A percentile compares a stretch with the other conserved stretches of the same genome.
Conservation (phyloP, 2,329 filamentous ascomycete species). For the Beauveria brongniartii region DNA sequence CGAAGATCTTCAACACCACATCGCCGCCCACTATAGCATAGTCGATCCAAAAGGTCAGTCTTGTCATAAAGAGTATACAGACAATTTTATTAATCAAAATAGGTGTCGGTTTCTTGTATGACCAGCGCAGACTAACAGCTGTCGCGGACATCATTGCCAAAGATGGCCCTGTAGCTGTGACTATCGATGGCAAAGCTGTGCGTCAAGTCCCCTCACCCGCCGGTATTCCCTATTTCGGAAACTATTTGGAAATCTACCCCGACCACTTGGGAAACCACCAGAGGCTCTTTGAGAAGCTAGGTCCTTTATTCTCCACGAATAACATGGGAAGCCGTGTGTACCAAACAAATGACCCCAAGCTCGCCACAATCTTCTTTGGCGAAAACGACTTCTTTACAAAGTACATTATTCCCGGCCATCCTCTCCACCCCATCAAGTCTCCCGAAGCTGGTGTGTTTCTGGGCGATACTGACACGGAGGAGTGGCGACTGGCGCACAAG, state of each 20-base stretch:
- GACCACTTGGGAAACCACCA: constrained; percentile 51
- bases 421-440: constrained; percentile 35
- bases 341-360: constrained; percentile 40
- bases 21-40: constrained; percentile 35
- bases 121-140: constrained; percentile 21
- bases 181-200: constrained; percentile 40
- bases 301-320: constrained; percentile 41
- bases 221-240: constrained; percentile 42
- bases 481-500: constrained; percentile 48
- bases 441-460: constrained; percentile 35
- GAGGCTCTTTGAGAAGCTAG: constrained; percentile 44
- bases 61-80: neutral
- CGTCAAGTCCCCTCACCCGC: constrained; percentile 42
- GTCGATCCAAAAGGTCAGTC: constrained; percentile 31
- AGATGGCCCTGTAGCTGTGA: constrained; percentile 30
- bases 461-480: constrained; percentile 41
- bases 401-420: constrained; percentile 40
- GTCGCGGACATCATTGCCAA: constrained; percentile 28
- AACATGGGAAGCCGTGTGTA: constrained; percentile 43
- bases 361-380: constrained; percentile 36
- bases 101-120: constrained; percentile 30
- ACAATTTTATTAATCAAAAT: neutral
- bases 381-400: constrained; percentile 48
- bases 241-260: constrained; percentile 46
- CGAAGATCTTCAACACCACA: constrained; percentile 29